Evolutionary conservation across 1,284 basidiomycete species (phyloP).

Genomic region (Sphagnurus paluster): DNA sequence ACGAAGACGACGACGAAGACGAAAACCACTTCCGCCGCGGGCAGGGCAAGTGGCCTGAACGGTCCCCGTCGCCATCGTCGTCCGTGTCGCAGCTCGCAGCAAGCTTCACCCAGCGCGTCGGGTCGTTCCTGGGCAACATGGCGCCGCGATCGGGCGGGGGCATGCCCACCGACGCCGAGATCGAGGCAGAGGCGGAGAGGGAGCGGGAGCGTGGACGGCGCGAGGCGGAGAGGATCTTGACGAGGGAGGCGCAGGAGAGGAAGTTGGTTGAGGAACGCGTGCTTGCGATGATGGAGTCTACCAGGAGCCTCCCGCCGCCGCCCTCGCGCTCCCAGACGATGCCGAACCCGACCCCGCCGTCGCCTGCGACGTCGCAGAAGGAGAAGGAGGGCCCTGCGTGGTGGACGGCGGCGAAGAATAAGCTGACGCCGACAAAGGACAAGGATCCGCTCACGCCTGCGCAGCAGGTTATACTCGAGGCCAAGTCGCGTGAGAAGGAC

Average conservation of each 20-base stretch:
- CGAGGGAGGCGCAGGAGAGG: slow-evolving; percentile 65
- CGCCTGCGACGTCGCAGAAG: slow-evolving; percentile 63
- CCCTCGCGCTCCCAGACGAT: slow-evolving; percentile 55
- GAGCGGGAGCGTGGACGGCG: slow-evolving; percentile 71
- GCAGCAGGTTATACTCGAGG: slow-evolving; percentile 73
- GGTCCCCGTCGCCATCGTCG: slow-evolving; percentile 60
- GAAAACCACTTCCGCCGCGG: slow-evolving; percentile 43
- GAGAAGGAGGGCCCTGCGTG: slow-evolving; percentile 61
- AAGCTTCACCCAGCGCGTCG: slow-evolving; percentile 69
- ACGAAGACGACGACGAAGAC: slow-evolving; percentile 47
- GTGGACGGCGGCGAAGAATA: slow-evolving; percentile 72
- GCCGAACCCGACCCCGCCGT: slow-evolving; percentile 56
- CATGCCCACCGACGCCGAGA: slow-evolving; percentile 69
- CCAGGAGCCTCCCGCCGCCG: slow-evolving; percentile 48
- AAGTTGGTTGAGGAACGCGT: slow-evolving; percentile 69
- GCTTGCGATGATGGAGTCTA: slow-evolving; percentile 63
- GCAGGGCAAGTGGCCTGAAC: slow-evolving; percentile 39
- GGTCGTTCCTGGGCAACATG: slow-evolving; percentile 56
- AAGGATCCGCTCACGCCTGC: slow-evolving; percentile 73
- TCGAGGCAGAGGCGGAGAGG: slow-evolving; percentile 74
- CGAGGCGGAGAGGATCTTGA: slow-evolving; percentile 75
- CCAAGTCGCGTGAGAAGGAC: slow-evolving; percentile 67
- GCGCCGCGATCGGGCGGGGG: slow-evolving; percentile 40
- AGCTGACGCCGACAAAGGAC: slow-evolving; percentile 74
- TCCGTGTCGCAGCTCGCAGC: slow-evolving; percentile 71